Percentiles rank a stretch among this genome's conserved stretches.
Conservation (phyloP, 768 basidiomycete genomes). For the Mycena vulgaris region DNA sequence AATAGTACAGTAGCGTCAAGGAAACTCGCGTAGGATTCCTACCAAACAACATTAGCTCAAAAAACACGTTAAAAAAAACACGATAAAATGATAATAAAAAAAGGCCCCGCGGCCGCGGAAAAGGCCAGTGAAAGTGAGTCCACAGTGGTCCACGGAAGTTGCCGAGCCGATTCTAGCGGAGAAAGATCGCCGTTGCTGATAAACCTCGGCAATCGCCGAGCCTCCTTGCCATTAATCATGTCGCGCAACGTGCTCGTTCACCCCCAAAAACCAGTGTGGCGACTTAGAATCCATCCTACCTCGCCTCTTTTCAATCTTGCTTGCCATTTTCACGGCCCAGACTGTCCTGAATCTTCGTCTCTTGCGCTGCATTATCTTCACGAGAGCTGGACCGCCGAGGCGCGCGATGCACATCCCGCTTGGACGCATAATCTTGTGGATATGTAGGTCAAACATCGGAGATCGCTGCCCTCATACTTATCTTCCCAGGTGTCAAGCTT, state of each 20-base stretch:
- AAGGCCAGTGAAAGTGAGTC: too few species aligned
- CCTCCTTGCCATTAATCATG: too few species aligned
- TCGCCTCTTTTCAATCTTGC: not conserved
- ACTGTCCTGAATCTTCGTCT: constrained; percentile 1
- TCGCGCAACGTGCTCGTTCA: constrained; percentile 9
- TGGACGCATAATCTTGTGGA: constrained; percentile 29
- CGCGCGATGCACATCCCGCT: constrained; percentile 27
- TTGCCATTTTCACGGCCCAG: constrained; percentile 8
- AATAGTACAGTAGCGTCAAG: too few species aligned
- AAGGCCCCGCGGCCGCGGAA: too few species aligned
- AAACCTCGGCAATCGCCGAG: not conserved
- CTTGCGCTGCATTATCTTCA: constrained; percentile 15
- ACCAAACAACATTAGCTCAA: too few species aligned
- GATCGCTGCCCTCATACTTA: not conserved
- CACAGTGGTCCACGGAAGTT: too few species aligned
- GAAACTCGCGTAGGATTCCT: too few species aligned
- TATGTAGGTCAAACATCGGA: not conserved
- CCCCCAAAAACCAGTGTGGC: constrained; percentile 12
- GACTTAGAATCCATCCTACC: constrained; percentile 28
- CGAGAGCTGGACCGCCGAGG: constrained; percentile 25
- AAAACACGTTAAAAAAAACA: too few species aligned
- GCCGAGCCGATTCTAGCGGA: too few species aligned
- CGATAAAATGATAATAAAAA: too few species aligned
- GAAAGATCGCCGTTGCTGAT: too few species aligned
- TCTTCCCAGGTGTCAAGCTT: constrained; percentile 5